Evolutionary conservation across 2,329 filamentous ascomycete species (phyloP).

Genomic region (Fusarium sp.): DNA sequence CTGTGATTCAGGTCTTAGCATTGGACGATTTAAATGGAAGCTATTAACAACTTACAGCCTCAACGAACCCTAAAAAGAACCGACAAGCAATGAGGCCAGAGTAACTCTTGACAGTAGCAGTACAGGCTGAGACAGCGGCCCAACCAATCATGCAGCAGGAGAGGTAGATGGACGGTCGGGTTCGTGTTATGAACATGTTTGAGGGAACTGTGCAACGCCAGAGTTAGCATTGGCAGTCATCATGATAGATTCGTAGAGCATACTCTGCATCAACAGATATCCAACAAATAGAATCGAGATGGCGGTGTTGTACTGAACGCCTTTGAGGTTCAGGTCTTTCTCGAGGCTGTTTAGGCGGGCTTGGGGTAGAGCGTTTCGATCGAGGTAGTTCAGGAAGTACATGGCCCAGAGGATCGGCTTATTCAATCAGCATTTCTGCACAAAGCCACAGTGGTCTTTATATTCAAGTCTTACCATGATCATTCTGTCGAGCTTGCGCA

Average conservation of each 20-base stretch:
- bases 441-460: not conserved
- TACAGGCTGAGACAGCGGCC: slow-evolving; percentile 24
- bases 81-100: slow-evolving; percentile 20
- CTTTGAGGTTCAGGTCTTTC: slow-evolving; percentile 37
- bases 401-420: slow-evolving; percentile 33
- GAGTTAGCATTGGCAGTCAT: too few relatives aligned
- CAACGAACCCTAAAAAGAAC: slow-evolving; percentile 29
- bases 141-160: slow-evolving; percentile 29
- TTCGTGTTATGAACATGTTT: slow-evolving; percentile 33
- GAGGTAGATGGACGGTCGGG: slow-evolving; percentile 17
- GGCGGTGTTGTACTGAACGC: slow-evolving; percentile 40
- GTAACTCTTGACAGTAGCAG: slow-evolving; percentile 11
- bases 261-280: slow-evolving; percentile 35
- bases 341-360: slow-evolving; percentile 43
- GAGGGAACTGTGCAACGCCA: slow-evolving; percentile 8
- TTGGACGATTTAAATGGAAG: slow-evolving; percentile 47
- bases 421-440: not conserved
- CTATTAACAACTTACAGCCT: slow-evolving; percentile 13
- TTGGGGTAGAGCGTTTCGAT: slow-evolving; percentile 45
- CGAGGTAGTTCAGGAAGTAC: slow-evolving; percentile 55
- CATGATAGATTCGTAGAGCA: not conserved
- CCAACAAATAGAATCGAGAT: slow-evolving; percentile 45
- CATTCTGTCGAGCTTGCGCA: slow-evolving; percentile 43
- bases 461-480: slow-evolving; percentile 39
- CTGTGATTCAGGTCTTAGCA: not conserved